phyloP scores from a whole-genome alignment of 768 basidiomycete genomes.

The Infundibulicybe gibba region DNA sequence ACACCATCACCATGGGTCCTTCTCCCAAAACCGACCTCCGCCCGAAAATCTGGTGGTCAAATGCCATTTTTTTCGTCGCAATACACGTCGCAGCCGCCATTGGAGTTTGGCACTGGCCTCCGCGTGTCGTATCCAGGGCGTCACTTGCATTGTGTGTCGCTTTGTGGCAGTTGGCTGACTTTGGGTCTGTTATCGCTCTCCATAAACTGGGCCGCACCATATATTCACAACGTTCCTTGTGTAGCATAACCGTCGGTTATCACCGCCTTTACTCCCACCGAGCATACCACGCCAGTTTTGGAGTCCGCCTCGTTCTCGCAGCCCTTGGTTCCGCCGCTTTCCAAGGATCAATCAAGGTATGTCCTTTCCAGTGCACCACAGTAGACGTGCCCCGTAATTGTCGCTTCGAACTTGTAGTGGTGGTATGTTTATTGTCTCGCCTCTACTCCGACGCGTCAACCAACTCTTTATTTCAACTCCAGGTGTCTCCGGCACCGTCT shows the following conservation, averaged over 20 bases:
- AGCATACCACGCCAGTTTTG: conserved; percentile 55
- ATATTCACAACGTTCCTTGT: conserved; percentile 1
- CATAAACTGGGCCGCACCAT: not conserved
- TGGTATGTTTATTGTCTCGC: conserved; percentile 34
- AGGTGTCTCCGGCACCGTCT: conserved; percentile 73
- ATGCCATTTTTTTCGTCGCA: conserved; percentile 51
- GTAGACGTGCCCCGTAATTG: not conserved
- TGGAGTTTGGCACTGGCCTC: conserved; percentile 51
- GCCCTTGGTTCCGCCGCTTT: conserved; percentile 69
- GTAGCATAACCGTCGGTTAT: conserved; percentile 72
- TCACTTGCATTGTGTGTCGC: conserved; percentile 52
- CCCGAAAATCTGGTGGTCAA: conserved; percentile 59
- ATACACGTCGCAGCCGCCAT: conserved; percentile 54
- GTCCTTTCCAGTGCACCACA: conserved; percentile 6
- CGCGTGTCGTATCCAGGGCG: conserved; percentile 32
- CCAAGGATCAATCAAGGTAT: conserved; percentile 76
- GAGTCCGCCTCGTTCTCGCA: conserved; percentile 56
- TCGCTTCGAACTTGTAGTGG: conserved; percentile 34
- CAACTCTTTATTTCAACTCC: not conserved
- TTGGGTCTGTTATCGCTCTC: conserved; percentile 46
- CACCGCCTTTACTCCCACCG: conserved; percentile 79
- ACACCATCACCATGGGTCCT: conserved; percentile 1
- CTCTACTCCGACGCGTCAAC: not conserved
- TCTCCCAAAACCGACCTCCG: not conserved
- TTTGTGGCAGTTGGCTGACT: conserved; percentile 67